Base-by-base conservation (phyloP, 2,329 filamentous ascomycete genomes). In the Didymella keratinophila region DNA sequence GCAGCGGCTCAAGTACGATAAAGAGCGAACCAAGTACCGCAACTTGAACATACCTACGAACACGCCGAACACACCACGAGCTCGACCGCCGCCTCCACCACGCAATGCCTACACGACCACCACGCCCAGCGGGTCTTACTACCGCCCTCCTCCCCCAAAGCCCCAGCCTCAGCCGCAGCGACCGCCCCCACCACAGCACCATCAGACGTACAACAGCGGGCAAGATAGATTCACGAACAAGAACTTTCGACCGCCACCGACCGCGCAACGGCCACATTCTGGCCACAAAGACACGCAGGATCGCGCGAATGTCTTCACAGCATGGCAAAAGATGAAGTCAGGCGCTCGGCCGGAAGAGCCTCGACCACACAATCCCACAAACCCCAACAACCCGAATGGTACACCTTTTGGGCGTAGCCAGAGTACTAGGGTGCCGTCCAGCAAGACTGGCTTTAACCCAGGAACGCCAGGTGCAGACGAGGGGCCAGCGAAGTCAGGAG, bases 1-100 rank as follows among this genome's bases (percentile, higher is more conserved):
- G n/a, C 79, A 82, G 65, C 84, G 87, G 60, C 71, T 80, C 36
- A 86, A 84, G 71, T 89, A 89, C 67, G 87, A 89, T 71, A 80
- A 80, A n/a, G 85, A 87, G 61, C 80, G 86, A 52, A 77, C 82
- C 55, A 84, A 83, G 58, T 72, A 71, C 60, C 64, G 71, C 20
- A 64, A 63, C 50, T 43, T 66, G 21, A 68, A 70, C 51, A 58
- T 68, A n/a, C 69, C 75, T 20, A 65, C 74, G 2, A 74, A 76
- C 56, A 78, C 77, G 43, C 77, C 78, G 25, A 80, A 79, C 28
- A 71, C 70, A 3, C 73, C 72, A 9, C 73, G 76, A 57, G 72
- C 70, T 49, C 77, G 77, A 27, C 76, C 77, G 43, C 79, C 80
- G 23, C 78, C 80, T 12, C 79, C 80, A 5, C 75, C 79, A 21